Evolutionary conservation across 1,284 basidiomycete species (phyloP).

Genomic region (Rhodotorula sp.): DNA sequence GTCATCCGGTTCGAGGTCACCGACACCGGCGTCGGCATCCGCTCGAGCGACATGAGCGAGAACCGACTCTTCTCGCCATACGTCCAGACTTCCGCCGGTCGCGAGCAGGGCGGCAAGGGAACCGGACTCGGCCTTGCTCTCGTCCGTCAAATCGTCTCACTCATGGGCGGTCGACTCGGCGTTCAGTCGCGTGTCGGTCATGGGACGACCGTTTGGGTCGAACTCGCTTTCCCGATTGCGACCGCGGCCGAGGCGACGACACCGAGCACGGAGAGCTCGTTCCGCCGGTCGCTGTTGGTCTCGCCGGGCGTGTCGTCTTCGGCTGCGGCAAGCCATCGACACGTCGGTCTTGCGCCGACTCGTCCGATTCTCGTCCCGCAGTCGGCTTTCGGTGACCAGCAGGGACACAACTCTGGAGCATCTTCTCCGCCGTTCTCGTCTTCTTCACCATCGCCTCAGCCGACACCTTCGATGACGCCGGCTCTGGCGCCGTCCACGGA

Average conservation of each 20-base stretch:
- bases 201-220: constrained; percentile 70
- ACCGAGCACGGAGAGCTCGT: too few relatives aligned
- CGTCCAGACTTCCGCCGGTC: constrained; percentile 58
- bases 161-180: constrained; percentile 75
- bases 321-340: too few relatives aligned
- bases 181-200: constrained; percentile 51
- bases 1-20: constrained; percentile 74
- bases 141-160: constrained; percentile 81
- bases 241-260: neutral
- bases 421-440: too few relatives aligned
- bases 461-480: too few relatives aligned
- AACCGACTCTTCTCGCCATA: constrained; percentile 48
- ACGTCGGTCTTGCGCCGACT: too few relatives aligned
- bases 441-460: too few relatives aligned
- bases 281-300: neutral
- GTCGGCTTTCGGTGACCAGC: too few relatives aligned
- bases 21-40: constrained; percentile 78
- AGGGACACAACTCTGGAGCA: too few relatives aligned
- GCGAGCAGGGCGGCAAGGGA: constrained; percentile 62
- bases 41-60: constrained; percentile 66
- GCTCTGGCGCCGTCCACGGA: too few relatives aligned
- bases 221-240: constrained; percentile 55
- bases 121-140: constrained; percentile 66
- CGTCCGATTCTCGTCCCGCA: too few relatives aligned
- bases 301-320: neutral